Percentiles rank a stretch among this genome's conserved stretches.
Evolutionary conservation across 2,329 filamentous ascomycete species (phyloP).

Genomic region (Neocatenulostroma microsporum): DNA sequence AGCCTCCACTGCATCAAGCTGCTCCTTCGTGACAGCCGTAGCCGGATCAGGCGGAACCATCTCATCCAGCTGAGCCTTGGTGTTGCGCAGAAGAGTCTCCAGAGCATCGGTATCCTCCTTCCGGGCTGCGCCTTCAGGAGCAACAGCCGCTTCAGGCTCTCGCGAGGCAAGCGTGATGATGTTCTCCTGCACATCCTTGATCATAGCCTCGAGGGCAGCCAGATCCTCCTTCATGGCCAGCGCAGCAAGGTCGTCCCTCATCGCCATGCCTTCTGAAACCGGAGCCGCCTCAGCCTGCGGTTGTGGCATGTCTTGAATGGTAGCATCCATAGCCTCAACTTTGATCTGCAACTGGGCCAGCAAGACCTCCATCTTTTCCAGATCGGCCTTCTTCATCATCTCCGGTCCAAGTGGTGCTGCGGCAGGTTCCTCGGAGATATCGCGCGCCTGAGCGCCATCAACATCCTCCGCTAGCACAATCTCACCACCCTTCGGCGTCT

Average conservation of each 20-base stretch:
- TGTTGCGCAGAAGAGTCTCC: conserved; percentile 81
- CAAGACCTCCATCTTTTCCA: conserved; percentile 77
- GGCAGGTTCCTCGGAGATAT: conserved; percentile 16
- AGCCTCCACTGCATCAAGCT: conserved; percentile 55
- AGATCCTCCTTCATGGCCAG: conserved; percentile 51
- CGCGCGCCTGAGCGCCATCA: conserved; percentile 35
- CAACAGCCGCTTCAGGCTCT: conserved; percentile 11
- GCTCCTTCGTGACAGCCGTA: conserved; percentile 56
- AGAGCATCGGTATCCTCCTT: conserved; percentile 87
- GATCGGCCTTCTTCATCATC: conserved; percentile 59
- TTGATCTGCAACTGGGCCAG: conserved; percentile 77
- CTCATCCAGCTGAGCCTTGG: conserved; percentile 80
- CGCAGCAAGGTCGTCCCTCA: conserved; percentile 47
- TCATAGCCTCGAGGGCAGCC: conserved; percentile 35
- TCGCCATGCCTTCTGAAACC: conserved; percentile 27
- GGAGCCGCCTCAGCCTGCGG: conserved; percentile 32
- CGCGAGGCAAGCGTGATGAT: conserved; percentile 46
- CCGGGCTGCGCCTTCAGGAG: conserved; percentile 49
- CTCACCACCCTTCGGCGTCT: conserved; percentile 44
- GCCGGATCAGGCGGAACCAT: conserved; percentile 59
- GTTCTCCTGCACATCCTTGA: conserved; percentile 52
- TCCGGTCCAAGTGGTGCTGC: conserved; percentile 18
- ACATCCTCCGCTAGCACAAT: conserved; percentile 48
- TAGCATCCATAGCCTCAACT: conserved; percentile 65
- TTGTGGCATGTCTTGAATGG: conserved; percentile 42